Percentiles rank a stretch among this genome's conserved stretches.
These are phyloP conservation scores for Candida anglica DNA, from an alignment of 805 yeast genomes.

Conservation along the genomic window DNA sequence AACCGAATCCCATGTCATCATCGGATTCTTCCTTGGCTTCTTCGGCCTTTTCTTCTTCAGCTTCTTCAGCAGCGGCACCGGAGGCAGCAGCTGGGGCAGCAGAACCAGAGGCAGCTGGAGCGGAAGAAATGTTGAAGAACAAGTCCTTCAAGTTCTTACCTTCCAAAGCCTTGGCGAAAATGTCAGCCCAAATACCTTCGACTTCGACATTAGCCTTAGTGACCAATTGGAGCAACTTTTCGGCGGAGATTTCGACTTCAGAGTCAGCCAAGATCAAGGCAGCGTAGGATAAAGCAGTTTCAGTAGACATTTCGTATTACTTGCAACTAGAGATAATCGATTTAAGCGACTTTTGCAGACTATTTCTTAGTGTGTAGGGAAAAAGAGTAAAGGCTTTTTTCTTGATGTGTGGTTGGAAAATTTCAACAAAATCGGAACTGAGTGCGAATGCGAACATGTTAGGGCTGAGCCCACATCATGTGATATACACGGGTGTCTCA, in stretches of 20 bases:
- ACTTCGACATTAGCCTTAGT: conserved; percentile 40
- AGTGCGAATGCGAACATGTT: too few relatives aligned
- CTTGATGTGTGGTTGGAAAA: too few relatives aligned
- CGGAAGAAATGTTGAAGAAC: conserved; percentile 46
- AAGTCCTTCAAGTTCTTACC: conserved; percentile 45
- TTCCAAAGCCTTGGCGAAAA: conserved; percentile 45
- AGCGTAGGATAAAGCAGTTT: conserved; percentile 48
- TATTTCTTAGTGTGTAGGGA: conserved; percentile 36
- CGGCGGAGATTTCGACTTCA: conserved; percentile 43
- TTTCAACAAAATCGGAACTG: too few relatives aligned
- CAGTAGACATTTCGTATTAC: conserved; percentile 35
- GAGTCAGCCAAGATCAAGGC: conserved; percentile 49
- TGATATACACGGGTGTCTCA: too few relatives aligned
- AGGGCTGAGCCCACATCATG: too few relatives aligned
- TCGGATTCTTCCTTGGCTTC: conserved; percentile 32
- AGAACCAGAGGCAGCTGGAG: conserved; percentile 40
- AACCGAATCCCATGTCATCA: conserved; percentile 44
- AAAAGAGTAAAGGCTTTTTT: neutral
- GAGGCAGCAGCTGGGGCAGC: conserved; percentile 32
- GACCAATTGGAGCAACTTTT: conserved; percentile 40
- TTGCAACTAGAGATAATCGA: conserved; percentile 45
- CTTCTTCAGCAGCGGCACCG: conserved; percentile 32
- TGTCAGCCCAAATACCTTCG: conserved; percentile 45
- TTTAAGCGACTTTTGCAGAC: conserved; percentile 46
- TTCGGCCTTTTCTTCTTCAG: conserved; percentile 23